Evolutionary conservation across 129 eudicot species (phyloP).

Genomic region (Arctium lappa): DNA sequence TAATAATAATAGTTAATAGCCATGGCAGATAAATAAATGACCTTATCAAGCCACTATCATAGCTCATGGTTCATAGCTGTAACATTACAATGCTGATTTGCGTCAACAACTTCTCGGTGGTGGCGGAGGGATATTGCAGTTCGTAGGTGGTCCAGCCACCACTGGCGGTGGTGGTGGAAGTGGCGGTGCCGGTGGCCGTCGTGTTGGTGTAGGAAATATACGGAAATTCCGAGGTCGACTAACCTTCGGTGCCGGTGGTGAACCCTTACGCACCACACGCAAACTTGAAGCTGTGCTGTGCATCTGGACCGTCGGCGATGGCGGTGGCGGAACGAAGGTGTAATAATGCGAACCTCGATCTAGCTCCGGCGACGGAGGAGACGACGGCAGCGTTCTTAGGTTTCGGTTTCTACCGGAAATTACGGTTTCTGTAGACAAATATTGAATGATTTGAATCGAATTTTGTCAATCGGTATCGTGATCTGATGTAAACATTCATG

Average conservation of each 20-base stretch:
- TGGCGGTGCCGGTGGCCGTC: background rate
- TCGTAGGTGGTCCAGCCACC: background rate
- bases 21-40: background rate
- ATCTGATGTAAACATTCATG: background rate
- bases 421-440: background rate
- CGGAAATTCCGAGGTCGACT: background rate
- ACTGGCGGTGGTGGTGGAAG: background rate
- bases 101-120: background rate
- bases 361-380: background rate
- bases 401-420: conserved; percentile 3
- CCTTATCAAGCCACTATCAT: background rate
- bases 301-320: background rate
- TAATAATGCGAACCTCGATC: background rate
- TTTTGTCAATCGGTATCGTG: background rate
- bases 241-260: background rate
- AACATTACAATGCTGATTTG: background rate
- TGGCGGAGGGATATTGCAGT: background rate
- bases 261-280: background rate
- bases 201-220: background rate
- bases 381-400: background rate
- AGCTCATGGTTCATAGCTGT: too few species aligned
- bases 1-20: background rate
- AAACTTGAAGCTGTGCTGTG: background rate
- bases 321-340: background rate
- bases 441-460: background rate